Evolutionary conservation across 805 yeast species (phyloP).

Genomic region (Saccharomycopsis schoenii): DNA sequence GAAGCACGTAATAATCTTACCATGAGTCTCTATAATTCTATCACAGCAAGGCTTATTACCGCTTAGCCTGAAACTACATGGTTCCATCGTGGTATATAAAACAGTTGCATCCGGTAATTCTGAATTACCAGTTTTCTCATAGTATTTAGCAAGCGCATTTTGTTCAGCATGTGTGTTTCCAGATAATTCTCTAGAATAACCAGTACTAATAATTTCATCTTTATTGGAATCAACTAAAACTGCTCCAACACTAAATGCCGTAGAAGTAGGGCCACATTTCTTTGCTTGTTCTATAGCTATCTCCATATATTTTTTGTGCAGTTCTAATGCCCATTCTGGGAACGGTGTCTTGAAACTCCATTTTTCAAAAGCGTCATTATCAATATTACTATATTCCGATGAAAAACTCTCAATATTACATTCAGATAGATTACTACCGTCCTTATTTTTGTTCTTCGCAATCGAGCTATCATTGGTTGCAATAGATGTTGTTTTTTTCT

Average conservation of each 20-base stretch:
- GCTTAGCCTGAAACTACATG: constrained; percentile 80
- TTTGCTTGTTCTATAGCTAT: constrained; percentile 69
- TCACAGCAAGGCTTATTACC: constrained; percentile 87
- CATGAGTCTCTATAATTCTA: constrained; percentile 47
- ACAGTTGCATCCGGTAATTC: constrained; percentile 66
- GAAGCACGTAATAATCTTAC: constrained; percentile 57
- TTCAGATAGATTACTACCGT: neutral
- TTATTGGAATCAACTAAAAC: constrained; percentile 49
- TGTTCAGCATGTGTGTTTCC: constrained; percentile 99
- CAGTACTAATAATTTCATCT: constrained; percentile 57
- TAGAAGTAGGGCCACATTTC: constrained; percentile 69
- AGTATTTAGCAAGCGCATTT: constrained; percentile 77
- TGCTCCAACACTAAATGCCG: constrained; percentile 95
- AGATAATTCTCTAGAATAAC: constrained; percentile 81
- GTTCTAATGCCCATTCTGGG: constrained; percentile 74
- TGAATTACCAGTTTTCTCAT: constrained; percentile 24
- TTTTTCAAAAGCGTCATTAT: constrained; percentile 26
- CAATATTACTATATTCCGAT: constrained; percentile 18
- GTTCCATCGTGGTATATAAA: constrained; percentile 94
- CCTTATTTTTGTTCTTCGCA: neutral
- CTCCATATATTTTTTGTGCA: constrained; percentile 55
- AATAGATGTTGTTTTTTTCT: neutral
- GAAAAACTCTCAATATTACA: neutral
- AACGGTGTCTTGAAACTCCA: constrained; percentile 72
- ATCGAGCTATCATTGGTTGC: neutral